Evolutionary conservation across 192 early-diverging fungal genomes (phyloP).

Genomic region (Entrophospora sp.): DNA sequence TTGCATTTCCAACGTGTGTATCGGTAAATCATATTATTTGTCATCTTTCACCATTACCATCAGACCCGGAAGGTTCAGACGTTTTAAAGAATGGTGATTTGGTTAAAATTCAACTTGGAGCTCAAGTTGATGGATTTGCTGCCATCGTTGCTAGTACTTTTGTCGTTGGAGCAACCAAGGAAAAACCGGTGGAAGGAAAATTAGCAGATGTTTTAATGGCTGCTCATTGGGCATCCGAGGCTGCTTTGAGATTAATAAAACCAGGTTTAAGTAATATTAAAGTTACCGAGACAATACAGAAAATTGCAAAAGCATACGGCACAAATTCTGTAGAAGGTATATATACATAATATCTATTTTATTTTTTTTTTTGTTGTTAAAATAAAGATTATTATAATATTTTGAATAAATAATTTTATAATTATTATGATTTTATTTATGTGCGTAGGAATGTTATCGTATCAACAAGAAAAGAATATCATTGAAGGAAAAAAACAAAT

Average conservation of each 20-base stretch:
- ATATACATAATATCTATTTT: too few relatives aligned
- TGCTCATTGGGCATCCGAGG: slow-evolving; percentile 77
- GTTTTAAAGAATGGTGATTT: slow-evolving; percentile 73
- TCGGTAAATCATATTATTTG: slow-evolving; percentile 76
- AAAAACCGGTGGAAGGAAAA: slow-evolving; percentile 68
- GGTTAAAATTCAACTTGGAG: slow-evolving; percentile 84
- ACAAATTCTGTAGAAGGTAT: slow-evolving; percentile 80
- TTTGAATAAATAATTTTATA: background rate
- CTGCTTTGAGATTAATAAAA: slow-evolving; percentile 75
- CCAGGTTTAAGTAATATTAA: slow-evolving; percentile 63
- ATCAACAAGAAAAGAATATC: slow-evolving; percentile 78
- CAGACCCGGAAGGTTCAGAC: slow-evolving; percentile 49
- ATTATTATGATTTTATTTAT: background rate
- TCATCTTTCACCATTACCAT: slow-evolving; percentile 79
- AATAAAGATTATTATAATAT: too few relatives aligned
- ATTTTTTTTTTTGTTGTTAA: too few relatives aligned
- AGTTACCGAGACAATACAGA: slow-evolving; percentile 73
- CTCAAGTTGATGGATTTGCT: slow-evolving; percentile 88
- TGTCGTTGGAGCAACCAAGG: slow-evolving; percentile 74
- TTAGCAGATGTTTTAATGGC: slow-evolving; percentile 83
- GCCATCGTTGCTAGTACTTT: slow-evolving; percentile 74
- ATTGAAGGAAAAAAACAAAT: slow-evolving; percentile 92
- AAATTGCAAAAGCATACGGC: slow-evolving; percentile 71
- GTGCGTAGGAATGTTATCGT: slow-evolving; percentile 71
- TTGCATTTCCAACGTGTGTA: slow-evolving; percentile 82